Percentiles rank a stretch among this genome's conserved stretches.
phyloP scores from a whole-genome alignment of 371 early-diverging fungal species.

The Mortierella sp. region DNA sequence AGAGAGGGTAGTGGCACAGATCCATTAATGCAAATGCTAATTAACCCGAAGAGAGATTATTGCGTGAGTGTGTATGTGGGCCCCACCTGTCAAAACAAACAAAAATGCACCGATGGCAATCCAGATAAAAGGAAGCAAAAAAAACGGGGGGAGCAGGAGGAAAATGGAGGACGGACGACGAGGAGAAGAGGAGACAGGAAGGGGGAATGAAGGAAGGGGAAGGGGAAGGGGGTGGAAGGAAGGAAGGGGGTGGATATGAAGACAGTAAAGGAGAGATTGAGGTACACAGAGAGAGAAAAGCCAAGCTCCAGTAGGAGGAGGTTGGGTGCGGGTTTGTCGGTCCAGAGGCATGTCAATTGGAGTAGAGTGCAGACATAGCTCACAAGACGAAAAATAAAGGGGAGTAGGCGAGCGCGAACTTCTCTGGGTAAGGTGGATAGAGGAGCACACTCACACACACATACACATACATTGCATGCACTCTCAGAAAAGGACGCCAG shows the following conservation, averaged over 20 bases:
- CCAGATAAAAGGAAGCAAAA: neutral
- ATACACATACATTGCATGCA: neutral
- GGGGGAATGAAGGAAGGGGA: neutral
- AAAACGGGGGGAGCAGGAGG: neutral
- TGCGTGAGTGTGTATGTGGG: neutral
- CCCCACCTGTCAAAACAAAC: neutral
- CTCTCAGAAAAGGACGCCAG: neutral
- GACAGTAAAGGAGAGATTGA: neutral
- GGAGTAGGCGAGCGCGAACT: neutral
- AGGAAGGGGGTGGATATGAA: neutral
- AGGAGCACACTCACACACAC: too few relatives aligned
- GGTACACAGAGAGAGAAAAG: neutral
- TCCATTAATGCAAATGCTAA: constrained; percentile 8
- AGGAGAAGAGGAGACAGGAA: neutral
- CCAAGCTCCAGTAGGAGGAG: neutral
- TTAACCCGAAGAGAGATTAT: neutral
- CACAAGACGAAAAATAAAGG: neutral
- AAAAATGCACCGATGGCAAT: neutral
- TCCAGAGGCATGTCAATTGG: neutral
- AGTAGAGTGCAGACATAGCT: neutral
- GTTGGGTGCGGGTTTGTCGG: neutral
- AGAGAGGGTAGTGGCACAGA: neutral
- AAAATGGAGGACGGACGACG: neutral
- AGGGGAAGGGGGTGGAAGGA: neutral
- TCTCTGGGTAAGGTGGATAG: neutral